These are phyloP conservation scores for Microsporum audouinii DNA, from an alignment of 2,329 filamentous ascomycete genomes.

Conservation along the genomic window DNA sequence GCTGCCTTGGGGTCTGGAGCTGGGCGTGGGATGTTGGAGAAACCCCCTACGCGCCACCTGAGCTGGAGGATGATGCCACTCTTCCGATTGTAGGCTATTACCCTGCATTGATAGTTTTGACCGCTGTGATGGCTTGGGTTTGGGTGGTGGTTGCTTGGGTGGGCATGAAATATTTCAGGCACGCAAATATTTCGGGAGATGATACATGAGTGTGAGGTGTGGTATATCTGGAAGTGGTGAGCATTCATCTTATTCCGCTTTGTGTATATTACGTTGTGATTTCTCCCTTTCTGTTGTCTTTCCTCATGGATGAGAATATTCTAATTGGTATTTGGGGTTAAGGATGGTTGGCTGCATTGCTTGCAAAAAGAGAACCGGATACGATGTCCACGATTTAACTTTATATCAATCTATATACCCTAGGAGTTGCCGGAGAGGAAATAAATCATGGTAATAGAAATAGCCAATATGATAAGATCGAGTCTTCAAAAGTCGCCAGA, in stretches of 20 bases:
- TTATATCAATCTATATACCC: slow-evolving; percentile 2
- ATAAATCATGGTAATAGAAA: neutral
- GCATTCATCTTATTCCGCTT: neutral
- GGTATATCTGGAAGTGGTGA: neutral
- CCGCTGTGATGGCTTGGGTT: slow-evolving; percentile 94
- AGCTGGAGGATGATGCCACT: slow-evolving; percentile 88
- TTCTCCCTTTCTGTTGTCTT: neutral
- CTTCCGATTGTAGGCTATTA: slow-evolving; percentile 96
- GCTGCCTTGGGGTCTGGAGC: slow-evolving; percentile 86
- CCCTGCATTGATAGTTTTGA: slow-evolving; percentile 83
- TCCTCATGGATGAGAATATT: neutral
- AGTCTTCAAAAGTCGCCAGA: neutral
- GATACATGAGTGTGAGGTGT: slow-evolving; percentile 28
- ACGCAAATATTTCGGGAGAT: slow-evolving; percentile 74
- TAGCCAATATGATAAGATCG: neutral
- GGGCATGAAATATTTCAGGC: slow-evolving; percentile 98
- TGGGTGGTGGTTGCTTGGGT: slow-evolving; percentile 98
- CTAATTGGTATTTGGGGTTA: neutral
- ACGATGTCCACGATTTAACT: neutral
- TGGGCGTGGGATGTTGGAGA: slow-evolving; percentile 99
- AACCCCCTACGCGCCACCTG: slow-evolving; percentile 87
- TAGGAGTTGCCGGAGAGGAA: neutral
- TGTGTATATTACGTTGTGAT: neutral
- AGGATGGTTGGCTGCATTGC: neutral
- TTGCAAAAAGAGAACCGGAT: neutral